Evolutionary conservation across 371 early-diverging fungal genomes (phyloP).

Genomic region (Lichtheimia ramosa): DNA sequence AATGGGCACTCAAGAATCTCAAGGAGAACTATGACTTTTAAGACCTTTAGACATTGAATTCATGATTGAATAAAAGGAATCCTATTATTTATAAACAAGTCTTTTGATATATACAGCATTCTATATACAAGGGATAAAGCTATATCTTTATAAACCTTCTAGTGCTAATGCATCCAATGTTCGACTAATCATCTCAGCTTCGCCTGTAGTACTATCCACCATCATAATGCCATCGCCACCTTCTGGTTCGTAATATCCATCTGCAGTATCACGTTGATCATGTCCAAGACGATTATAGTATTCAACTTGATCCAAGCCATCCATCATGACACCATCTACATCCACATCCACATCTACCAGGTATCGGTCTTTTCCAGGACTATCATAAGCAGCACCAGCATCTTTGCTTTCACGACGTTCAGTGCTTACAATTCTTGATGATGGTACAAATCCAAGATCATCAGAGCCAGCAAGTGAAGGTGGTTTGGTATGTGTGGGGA

Average conservation of each 20-base stretch:
- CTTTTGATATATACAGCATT: too few relatives aligned
- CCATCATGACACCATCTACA: slow-evolving; percentile 55
- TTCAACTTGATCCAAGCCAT: slow-evolving; percentile 45
- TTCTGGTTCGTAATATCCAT: slow-evolving; percentile 21
- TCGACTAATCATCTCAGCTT: slow-evolving; percentile 41
- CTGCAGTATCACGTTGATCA: slow-evolving; percentile 8
- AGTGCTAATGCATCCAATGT: slow-evolving; percentile 47
- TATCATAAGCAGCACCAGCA: neutral
- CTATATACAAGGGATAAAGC: too few relatives aligned
- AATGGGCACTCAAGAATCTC: slow-evolving; percentile 9
- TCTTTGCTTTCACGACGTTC: slow-evolving; percentile 9
- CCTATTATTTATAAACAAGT: too few relatives aligned
- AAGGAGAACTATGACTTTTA: slow-evolving; percentile 8
- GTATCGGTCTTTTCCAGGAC: slow-evolving; percentile 30
- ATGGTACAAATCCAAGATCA: slow-evolving; percentile 8
- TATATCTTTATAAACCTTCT: slow-evolving; percentile 24
- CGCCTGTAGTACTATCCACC: slow-evolving; percentile 26
- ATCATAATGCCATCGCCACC: slow-evolving; percentile 19
- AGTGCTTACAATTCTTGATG: neutral
- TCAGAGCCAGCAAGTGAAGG: slow-evolving; percentile 13
- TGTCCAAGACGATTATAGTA: slow-evolving; percentile 29
- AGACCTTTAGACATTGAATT: too few relatives aligned
- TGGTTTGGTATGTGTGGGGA: slow-evolving; percentile 1
- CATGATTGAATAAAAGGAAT: too few relatives aligned
- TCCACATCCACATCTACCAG: slow-evolving; percentile 53